Evolutionary conservation across 2,329 filamentous ascomycete genomes (phyloP), one percentile per base, ranked within the genome.

Genomic region (Ascochyta koolunga): DNA sequence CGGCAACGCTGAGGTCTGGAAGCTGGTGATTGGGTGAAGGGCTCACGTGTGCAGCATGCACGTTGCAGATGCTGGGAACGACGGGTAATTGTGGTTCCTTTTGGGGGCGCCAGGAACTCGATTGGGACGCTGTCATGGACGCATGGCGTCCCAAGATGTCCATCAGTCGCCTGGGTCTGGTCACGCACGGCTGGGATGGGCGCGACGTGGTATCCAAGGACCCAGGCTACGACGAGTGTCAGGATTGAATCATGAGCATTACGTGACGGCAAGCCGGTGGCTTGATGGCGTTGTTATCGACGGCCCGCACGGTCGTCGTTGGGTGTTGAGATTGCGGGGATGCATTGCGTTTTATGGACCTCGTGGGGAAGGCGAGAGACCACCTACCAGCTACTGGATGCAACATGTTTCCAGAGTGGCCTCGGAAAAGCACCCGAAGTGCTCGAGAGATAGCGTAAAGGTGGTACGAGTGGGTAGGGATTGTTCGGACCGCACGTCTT

Each of bases 1-100:
- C 60, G 72, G 71, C 58, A 65, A 67, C 51, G 58, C 60, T 50
- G 62, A 52, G 24, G 57, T 70, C n/a, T 76, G 73, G 73, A 50
- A 58, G 46, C 56, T 65, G 46, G 66, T 66, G 53, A 72, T 68
- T 68, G 68, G 71, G 47, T 73, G 67, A 73, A 50, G 35, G 16
- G 21, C 11, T 22, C 37, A 18, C 40, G 29, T n/a, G 27, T 16
- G 41, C 51, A 49, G 35, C 41, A 36, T 54, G 45, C 45, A 44
- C 24, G 40, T 44, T 54, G 54, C 50, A 56, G 31, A 50, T 31
- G 54, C 56, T 58, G 60, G 55, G 56, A 60, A 60, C 54, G 49
- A 62, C 63, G 67, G 67, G 62, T 66, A 64, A 67, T 65, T 62
- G 64, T 68, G 64, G 62, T 57, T 56, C 40, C 56, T 55, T 48